phyloP scores from a whole-genome alignment of 768 basidiomycete species.

The Lactarius sp. region DNA sequence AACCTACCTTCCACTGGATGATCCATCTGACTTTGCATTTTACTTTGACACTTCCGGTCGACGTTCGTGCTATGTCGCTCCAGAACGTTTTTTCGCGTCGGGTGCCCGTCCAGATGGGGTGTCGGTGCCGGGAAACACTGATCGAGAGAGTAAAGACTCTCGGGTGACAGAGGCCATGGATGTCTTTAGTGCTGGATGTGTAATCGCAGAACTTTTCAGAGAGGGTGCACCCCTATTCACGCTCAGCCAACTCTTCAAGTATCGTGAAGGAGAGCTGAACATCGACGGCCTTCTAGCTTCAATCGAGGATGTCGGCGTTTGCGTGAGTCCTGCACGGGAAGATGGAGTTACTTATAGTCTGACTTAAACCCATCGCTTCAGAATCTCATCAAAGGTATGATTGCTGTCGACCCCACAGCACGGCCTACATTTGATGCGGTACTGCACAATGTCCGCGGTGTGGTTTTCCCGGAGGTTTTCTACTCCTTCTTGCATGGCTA shows the following conservation, averaged over 20 bases:
- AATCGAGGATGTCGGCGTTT: conserved; percentile 78
- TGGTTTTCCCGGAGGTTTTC: conserved; percentile 87
- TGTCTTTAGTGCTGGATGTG: conserved; percentile 91
- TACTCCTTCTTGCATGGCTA: conserved; percentile 95
- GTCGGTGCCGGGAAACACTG: conserved; percentile 35
- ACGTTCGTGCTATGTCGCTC: conserved; percentile 93
- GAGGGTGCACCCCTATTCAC: conserved; percentile 93
- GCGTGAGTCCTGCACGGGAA: conserved; percentile 46
- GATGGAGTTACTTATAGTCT: conserved; percentile 12
- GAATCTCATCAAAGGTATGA: conserved; percentile 88
- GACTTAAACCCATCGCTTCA: conserved; percentile 33
- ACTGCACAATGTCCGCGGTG: conserved; percentile 67
- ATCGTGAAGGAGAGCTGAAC: conserved; percentile 77
- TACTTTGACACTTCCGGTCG: conserved; percentile 95
- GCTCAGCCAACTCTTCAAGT: conserved; percentile 92
- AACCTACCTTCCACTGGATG: conserved; percentile 89
- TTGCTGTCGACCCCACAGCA: conserved; percentile 65
- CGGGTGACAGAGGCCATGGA: conserved; percentile 96
- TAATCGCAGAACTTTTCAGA: conserved; percentile 91
- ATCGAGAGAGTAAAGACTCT: conserved; percentile 63
- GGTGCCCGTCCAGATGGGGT: conserved; percentile 47
- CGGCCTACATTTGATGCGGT: conserved; percentile 81
- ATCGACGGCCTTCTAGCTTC: conserved; percentile 65
- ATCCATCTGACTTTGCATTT: conserved; percentile 96
- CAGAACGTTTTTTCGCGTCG: conserved; percentile 88